These are phyloP conservation scores for Cryptosporidium meleagridis DNA, from an alignment of 169 alveolate species.

Conservation along the genomic window DNA sequence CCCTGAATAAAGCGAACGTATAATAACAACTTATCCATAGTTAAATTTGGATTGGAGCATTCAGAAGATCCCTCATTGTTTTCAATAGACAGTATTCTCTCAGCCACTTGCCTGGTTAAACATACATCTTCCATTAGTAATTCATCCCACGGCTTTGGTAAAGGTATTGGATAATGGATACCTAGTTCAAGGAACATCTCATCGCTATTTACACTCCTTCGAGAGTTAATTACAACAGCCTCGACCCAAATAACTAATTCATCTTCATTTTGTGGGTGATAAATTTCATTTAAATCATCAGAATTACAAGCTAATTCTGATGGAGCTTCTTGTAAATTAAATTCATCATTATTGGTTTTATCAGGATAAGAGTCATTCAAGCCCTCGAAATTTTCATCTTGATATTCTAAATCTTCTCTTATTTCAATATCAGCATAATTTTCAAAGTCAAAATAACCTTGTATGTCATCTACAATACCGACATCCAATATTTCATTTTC, in stretches of 20 bases:
- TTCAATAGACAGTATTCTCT: constrained; percentile 27
- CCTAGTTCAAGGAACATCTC: constrained; percentile 50
- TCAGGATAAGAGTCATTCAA: neutral
- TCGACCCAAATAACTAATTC: constrained; percentile 46
- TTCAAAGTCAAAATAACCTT: neutral
- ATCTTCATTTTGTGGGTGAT: neutral
- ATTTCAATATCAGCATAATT: constrained; percentile 8
- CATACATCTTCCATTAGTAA: neutral
- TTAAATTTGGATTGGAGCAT: neutral
- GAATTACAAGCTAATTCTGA: neutral
- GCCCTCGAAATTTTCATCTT: neutral
- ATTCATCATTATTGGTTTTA: neutral
- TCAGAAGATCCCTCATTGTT: neutral
- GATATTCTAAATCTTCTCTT: constrained; percentile 20
- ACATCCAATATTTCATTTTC: neutral
- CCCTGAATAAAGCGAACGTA: constrained; percentile 63
- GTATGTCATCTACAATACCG: neutral
- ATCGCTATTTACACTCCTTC: neutral
- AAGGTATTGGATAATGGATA: constrained; percentile 26
- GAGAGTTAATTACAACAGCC: constrained; percentile 47
- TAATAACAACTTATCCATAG: neutral
- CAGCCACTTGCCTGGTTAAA: constrained; percentile 20
- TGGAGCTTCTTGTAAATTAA: neutral
- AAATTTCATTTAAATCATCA: neutral
- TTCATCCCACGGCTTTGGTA: constrained; percentile 49